Conservation (phyloP, 352 stramenopile species). For the Lagenidium sp. region DNA sequence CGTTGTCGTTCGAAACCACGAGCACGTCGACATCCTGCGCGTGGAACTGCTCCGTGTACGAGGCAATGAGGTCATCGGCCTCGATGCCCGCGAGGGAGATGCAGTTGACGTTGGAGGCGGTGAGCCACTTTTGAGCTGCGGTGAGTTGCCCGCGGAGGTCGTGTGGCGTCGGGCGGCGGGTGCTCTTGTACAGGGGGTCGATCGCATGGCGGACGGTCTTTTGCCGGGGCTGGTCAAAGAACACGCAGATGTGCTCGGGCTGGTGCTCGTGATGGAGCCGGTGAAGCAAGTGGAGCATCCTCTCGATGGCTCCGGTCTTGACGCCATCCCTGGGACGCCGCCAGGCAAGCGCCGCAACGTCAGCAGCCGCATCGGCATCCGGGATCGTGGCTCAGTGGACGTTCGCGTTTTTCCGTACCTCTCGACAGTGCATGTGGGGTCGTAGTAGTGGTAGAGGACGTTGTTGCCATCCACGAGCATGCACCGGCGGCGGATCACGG, state of each 20-base stretch:
- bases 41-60: conserved; percentile 14
- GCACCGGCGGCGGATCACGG: too few species aligned
- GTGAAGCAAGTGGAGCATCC: conserved; percentile 11
- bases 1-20: conserved; percentile 26
- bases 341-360: too few species aligned
- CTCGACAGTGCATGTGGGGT: conserved; percentile 10
- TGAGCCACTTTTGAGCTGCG: conserved; percentile 9
- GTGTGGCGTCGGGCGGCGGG: conserved; percentile 10
- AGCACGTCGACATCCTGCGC: conserved; percentile 15
- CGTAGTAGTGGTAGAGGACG: conserved; percentile 21
- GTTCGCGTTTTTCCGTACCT: too few species aligned
- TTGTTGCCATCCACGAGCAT: conserved; percentile 28
- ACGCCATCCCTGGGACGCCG: conserved; percentile 7
- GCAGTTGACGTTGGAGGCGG: conserved; percentile 12
- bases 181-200: conserved; percentile 20
- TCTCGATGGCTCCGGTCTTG: conserved; percentile 13
- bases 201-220: conserved; percentile 19
- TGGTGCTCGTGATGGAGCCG: conserved; percentile 9
- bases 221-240: conserved; percentile 18
- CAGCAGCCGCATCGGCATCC: too few species aligned
- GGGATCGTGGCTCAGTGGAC: too few species aligned
- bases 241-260: conserved; percentile 18
- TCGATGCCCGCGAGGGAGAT: conserved; percentile 19
- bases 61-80: conserved; percentile 26
- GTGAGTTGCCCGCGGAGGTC: conserved; percentile 15